Evolutionary conservation across 768 basidiomycete species (phyloP), one percentile per base, ranked within the genome.

Genomic region (Gloeopeniophorella convolvens): DNA sequence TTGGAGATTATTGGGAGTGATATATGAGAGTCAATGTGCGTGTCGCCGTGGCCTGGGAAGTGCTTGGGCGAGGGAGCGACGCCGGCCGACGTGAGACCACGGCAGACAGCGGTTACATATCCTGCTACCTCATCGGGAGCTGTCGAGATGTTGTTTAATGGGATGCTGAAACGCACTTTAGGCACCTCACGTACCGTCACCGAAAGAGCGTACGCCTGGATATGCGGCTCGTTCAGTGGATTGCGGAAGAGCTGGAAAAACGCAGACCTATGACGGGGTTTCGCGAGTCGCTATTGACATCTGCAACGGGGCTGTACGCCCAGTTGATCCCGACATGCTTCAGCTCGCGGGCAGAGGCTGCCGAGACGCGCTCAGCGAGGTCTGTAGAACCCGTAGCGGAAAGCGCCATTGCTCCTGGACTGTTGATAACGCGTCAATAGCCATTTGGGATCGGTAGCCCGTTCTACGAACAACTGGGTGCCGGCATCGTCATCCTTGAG

Each of bases 11-110:
- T 63, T 0, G 85, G 85, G 12, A 86, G 72, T 2, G 73, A 78
- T 18, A 82, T 72, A 57, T 86, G 85, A 1, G 84, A 84, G 59
- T 86, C 85, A 39, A 84, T 68, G 48, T 80, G 73, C 1, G 84
- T 87, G 48, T 86, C 83, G 0, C 85, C 83, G 53, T 86, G 85
- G 0, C 85, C 85, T 0, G 83, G 84, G 58, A 85, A 85, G 59
- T 86, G 85, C 58, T 85, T 87, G 3, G 75, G 75, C 20, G 71
- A 79, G 0, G 85, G 74, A 2, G 83, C 82, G 9, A 86, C 65
- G 1, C 73, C 74, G 0, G 69, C 66, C 4, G 69, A 59, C 0
- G 70, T 67, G 15, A 83, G 69, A 3, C 82, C 83, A 1, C 60
- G 60, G 32, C 70, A 67, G 13, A 75, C 77, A 0, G 78, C 77